Conservation (phyloP, 495 filamentous ascomycete species). For the Penicillium parvum region DNA sequence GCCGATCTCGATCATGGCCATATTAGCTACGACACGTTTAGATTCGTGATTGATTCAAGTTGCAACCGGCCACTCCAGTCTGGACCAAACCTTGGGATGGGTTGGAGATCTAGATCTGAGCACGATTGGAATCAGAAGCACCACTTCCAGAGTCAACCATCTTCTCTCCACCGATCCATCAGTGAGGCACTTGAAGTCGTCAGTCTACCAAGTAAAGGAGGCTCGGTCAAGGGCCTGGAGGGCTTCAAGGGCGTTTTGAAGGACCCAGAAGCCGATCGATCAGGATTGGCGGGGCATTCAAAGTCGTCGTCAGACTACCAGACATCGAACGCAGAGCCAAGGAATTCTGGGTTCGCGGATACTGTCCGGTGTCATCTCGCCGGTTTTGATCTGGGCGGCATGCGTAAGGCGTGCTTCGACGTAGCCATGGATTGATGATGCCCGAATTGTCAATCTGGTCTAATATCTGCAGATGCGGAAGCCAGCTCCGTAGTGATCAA, state of each 20-base stretch:
- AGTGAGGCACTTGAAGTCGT: no score
- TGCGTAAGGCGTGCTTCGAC: slow-evolving; percentile 1
- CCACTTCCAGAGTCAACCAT: not conserved
- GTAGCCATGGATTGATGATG: not conserved
- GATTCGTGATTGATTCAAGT: no score
- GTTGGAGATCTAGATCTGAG: no score
- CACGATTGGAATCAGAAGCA: no score
- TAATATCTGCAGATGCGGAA: no score
- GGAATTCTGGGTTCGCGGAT: not conserved
- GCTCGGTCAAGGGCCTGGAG: slow-evolving; percentile 6
- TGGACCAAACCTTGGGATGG: no score
- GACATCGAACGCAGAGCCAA: not conserved
- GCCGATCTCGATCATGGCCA: no score
- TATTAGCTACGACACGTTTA: no score
- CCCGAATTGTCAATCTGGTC: not conserved
- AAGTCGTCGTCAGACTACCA: slow-evolving; percentile 22
- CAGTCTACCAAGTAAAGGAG: slow-evolving; percentile 3
- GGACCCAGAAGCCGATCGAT: slow-evolving; percentile 2
- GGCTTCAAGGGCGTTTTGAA: not conserved
- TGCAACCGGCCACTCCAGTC: no score
- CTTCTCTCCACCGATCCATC: not conserved
- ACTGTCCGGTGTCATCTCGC: not conserved
- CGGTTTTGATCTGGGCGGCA: not conserved
- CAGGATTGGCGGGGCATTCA: slow-evolving; percentile 15
- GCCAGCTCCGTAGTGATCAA: no score